Evolutionary conservation across 2,329 filamentous ascomycete species (phyloP).

Genomic region (Penicillium sp.): DNA sequence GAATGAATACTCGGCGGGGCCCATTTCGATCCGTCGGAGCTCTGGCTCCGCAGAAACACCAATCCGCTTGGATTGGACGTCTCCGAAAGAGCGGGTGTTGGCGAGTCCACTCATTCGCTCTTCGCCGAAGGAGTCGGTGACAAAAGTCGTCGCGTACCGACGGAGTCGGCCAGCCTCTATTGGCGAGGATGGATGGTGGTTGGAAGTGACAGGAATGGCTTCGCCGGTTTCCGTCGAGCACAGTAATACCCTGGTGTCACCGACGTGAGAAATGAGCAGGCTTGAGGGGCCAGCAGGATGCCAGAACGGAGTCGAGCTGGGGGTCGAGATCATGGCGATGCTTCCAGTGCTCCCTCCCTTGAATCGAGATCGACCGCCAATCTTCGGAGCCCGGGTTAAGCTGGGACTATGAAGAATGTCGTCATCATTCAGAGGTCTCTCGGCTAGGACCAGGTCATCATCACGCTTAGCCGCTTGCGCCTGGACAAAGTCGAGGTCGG

Average conservation of each 20-base stretch:
- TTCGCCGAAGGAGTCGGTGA: slow-evolving; percentile 95
- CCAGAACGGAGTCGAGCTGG: slow-evolving; percentile 90
- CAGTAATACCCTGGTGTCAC: slow-evolving; percentile 84
- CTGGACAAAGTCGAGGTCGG: slow-evolving; percentile 88
- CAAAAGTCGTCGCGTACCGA: slow-evolving; percentile 78
- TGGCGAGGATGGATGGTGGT: slow-evolving; percentile 88
- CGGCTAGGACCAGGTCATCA: slow-evolving; percentile 63
- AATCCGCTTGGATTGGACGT: slow-evolving; percentile 84
- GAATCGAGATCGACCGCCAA: slow-evolving; percentile 74
- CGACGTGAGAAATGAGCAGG: slow-evolving; percentile 81
- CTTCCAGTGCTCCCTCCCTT: slow-evolving; percentile 92
- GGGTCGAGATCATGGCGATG: slow-evolving; percentile 83
- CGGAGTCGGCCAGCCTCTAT: slow-evolving; percentile 76
- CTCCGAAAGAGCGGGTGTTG: slow-evolving; percentile 90
- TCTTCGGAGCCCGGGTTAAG: slow-evolving; percentile 44
- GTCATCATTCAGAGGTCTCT: slow-evolving; percentile 75
- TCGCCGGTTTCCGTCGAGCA: slow-evolving; percentile 80
- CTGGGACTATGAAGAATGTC: slow-evolving; percentile 69
- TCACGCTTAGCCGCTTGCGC: slow-evolving; percentile 80
- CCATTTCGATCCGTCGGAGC: slow-evolving; percentile 70
- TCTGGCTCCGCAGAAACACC: slow-evolving; percentile 94
- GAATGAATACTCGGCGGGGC: slow-evolving; percentile 81
- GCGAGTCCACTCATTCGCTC: slow-evolving; percentile 90
- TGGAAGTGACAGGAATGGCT: slow-evolving; percentile 74
- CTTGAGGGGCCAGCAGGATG: slow-evolving; percentile 81